These are phyloP conservation scores for Turnera subulata DNA, from an alignment of 345 rosid species.

Conservation along the genomic window DNA sequence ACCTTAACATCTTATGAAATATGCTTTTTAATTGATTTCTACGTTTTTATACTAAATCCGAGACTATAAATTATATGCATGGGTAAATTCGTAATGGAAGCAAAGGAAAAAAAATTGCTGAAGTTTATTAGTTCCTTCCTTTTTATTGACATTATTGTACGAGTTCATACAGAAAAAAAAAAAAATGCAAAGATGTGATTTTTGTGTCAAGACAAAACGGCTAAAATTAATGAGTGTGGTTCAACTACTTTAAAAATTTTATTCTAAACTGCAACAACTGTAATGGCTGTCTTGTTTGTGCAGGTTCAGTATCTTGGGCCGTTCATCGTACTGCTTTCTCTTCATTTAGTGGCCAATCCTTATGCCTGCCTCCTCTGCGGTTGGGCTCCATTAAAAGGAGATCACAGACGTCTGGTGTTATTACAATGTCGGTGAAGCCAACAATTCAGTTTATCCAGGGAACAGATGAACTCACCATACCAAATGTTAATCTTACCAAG, in stretches of 20 bases:
- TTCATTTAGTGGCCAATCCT: conserved; percentile 42
- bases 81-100: no score
- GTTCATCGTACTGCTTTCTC: conserved; percentile 36
- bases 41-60: no score
- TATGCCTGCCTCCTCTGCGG: conserved; percentile 23
- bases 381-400: conserved; percentile 18
- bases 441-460: conserved; percentile 84
- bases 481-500: conserved; percentile 80
- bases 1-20: no score
- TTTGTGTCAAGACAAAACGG: not conserved
- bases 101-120: no score
- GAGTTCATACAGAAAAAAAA: no score
- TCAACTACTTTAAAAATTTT: not conserved
- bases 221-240: not conserved
- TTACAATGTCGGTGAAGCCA: conserved; percentile 73
- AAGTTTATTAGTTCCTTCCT: no score
- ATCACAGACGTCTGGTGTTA: conserved; percentile 13
- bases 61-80: no score
- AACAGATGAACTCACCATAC: conserved; percentile 79
- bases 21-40: no score
- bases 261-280: not conserved
- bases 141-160: no score
- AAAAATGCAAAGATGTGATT: no score
- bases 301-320: conserved; percentile 44
- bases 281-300: conserved; percentile 7